Percentiles rank a stretch among this genome's conserved stretches.
These are phyloP conservation scores for Ogataea chonburiensis DNA, from an alignment of 805 yeast species.

Conservation along the genomic window DNA sequence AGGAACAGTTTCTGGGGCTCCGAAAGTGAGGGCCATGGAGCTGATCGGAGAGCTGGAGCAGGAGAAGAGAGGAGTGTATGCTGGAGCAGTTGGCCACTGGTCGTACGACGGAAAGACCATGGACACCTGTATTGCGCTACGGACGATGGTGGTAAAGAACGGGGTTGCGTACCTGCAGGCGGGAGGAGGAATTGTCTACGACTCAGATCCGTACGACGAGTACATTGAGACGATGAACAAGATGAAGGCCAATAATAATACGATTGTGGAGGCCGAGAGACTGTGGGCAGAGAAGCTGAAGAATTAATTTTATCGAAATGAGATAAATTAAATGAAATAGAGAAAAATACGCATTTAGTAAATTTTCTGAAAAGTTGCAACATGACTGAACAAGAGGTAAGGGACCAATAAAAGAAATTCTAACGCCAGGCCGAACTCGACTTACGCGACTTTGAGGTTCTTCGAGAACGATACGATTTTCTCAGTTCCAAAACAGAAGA, in stretches of 20 bases:
- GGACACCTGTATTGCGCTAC: constrained; percentile 96
- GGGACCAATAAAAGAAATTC: neutral
- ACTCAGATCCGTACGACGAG: constrained; percentile 93
- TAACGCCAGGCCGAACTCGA: constrained; percentile 6
- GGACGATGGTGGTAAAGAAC: constrained; percentile 95
- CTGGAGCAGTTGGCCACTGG: constrained; percentile 99
- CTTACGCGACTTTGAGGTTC: constrained; percentile 6
- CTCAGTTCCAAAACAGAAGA: neutral
- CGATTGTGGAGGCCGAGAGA: constrained; percentile 90
- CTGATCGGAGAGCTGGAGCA: constrained; percentile 83
- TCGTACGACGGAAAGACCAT: constrained; percentile 90
- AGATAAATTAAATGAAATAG: constrained; percentile 1
- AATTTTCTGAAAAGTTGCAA: constrained; percentile 4
- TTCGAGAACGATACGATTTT: constrained; percentile 5
- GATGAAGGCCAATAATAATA: constrained; percentile 88
- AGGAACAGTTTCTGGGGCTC: constrained; percentile 98
- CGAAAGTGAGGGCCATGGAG: constrained; percentile 96
- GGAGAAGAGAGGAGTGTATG: constrained; percentile 94
- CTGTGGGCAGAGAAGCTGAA: constrained; percentile 44
- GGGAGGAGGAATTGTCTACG: constrained; percentile 97
- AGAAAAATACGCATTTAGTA: neutral
- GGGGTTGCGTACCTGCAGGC: constrained; percentile 93
- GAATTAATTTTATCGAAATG: too few species aligned
- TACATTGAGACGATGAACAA: constrained; percentile 96
- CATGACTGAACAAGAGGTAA: constrained; percentile 8